phyloP scores from a whole-genome alignment of 257 asterid species.

The Solanum tarapatanum region DNA sequence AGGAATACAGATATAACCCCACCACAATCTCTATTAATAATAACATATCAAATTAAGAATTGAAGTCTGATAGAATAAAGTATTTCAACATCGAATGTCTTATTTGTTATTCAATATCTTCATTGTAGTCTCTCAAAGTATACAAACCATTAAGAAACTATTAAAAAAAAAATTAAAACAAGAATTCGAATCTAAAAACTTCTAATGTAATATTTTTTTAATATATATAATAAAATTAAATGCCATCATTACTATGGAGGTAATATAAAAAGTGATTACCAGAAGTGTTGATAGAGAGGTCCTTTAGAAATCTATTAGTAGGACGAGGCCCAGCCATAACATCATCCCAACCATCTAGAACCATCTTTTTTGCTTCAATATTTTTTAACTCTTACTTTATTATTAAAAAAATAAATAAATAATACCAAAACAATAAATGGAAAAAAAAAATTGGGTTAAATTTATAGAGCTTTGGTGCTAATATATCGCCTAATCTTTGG shows the following conservation, averaged over 20 bases:
- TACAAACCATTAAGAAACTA: too few species aligned
- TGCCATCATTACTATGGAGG: not conserved
- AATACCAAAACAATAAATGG: not conserved
- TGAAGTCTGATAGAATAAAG: too few species aligned
- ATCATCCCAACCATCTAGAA: not conserved
- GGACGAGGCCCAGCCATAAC: slow-evolving; percentile 1
- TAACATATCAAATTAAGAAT: too few species aligned
- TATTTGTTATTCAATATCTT: not conserved
- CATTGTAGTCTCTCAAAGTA: not conserved
- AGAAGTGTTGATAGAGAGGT: not conserved
- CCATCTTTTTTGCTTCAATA: not conserved
- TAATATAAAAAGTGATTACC: not conserved
- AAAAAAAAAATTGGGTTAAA: not conserved
- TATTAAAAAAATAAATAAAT: not conserved
- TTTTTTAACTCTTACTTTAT: not conserved
- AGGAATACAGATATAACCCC: not conserved
- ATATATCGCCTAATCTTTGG: not conserved
- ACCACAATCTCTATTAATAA: too few species aligned
- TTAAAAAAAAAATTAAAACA: not conserved
- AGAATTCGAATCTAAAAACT: not conserved
- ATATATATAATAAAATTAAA: not conserved
- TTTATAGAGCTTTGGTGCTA: not conserved
- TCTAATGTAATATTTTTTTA: not conserved
- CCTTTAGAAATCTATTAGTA: not conserved
- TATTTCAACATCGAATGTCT: too few species aligned